Evolutionary conservation across 2,329 filamentous ascomycete genomes (phyloP), one percentile per base, ranked within the genome.

Genomic region (Colletotrichum abscissum): DNA sequence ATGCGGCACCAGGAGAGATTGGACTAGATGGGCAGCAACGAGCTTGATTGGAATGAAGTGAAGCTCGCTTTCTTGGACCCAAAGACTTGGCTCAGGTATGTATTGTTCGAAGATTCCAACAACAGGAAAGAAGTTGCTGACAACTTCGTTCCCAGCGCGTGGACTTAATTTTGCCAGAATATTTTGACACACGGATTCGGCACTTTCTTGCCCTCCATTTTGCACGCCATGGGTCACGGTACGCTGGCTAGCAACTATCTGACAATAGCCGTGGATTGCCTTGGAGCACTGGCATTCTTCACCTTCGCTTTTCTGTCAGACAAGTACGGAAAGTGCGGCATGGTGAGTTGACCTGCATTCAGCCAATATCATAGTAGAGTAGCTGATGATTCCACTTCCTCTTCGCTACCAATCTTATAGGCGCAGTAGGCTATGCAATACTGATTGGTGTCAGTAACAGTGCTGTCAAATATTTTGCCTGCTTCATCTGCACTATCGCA

Each of bases 131-230:
- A 12, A 3, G 24, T 1, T 42, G 2, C 38, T 42, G 14, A 42
- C 38, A 42, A 7, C 6, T 19, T 9, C 56, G 8, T 5, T 5
- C 59, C 28, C 33, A 72, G 67, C 69, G 85, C 83, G 5, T 73
- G 79, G 26, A 86, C 86, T n/a, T 86, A 88, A 59, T 88, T 89
- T 77, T 88, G 86, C 67, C 84, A 87, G 70, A 86, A 88, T 71
- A 86, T 87, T 28, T 79, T 88, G 55, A 81, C 88, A 0, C 89
- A 89, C 76, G 88, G 88, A 16, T 90, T 90, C 78, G 87, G 84
- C 74, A 90, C 88, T 14, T 91, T 91, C 77, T 79, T 90, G 4
- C 89, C 89, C 2, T 86, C 86, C 1, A 90, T 91, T 73, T 81
- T 91, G 59, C 81, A 84, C 58, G 83, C 82, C 33, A 86, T 90